Evolutionary conservation across 2,329 filamentous ascomycete genomes (phyloP).

Genomic region (Dactylonectria macrodidyma): DNA sequence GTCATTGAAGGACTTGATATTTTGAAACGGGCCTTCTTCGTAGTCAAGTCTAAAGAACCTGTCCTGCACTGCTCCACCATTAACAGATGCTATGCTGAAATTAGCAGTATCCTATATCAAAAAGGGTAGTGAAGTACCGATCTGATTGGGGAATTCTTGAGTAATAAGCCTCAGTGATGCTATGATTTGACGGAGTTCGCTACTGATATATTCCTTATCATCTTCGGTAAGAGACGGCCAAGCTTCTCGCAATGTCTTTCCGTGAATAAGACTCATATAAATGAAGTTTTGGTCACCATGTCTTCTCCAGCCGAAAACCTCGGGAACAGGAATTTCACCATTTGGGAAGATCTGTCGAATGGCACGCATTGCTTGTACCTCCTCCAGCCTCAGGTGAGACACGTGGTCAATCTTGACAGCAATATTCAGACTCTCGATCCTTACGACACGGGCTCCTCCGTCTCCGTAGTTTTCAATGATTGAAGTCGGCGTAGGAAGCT

Average conservation of each 20-base stretch:
- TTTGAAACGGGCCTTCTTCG: conserved; percentile 36
- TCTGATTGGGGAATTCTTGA: conserved; percentile 27
- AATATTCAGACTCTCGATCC: conserved; percentile 26
- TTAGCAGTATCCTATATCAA: conserved; percentile 1
- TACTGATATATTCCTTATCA: conserved; percentile 37
- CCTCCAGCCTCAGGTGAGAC: conserved; percentile 25
- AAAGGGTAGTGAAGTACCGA: conserved; percentile 4
- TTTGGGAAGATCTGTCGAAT: conserved; percentile 30
- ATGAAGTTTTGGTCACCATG: conserved; percentile 35
- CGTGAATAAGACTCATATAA: conserved; percentile 41
- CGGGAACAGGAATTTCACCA: conserved; percentile 34
- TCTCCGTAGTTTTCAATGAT: conserved; percentile 20
- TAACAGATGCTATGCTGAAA: conserved; percentile 36
- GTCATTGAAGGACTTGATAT: conserved; percentile 41
- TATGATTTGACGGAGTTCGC: conserved; percentile 32
- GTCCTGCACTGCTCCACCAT: conserved; percentile 41
- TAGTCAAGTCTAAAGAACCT: conserved; percentile 41
- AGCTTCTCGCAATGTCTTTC: conserved; percentile 37
- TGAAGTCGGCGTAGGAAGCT: conserved; percentile 26
- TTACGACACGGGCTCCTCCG: conserved; percentile 14
- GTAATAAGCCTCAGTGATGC: conserved; percentile 21
- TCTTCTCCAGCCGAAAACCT: conserved; percentile 54
- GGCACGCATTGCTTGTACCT: conserved; percentile 28
- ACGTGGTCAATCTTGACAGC: conserved; percentile 28
- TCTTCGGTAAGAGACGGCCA: conserved; percentile 36